These are phyloP conservation scores for Colletotrichum liaoningense DNA, from an alignment of 2,329 filamentous ascomycete genomes.

Conservation along the genomic window DNA sequence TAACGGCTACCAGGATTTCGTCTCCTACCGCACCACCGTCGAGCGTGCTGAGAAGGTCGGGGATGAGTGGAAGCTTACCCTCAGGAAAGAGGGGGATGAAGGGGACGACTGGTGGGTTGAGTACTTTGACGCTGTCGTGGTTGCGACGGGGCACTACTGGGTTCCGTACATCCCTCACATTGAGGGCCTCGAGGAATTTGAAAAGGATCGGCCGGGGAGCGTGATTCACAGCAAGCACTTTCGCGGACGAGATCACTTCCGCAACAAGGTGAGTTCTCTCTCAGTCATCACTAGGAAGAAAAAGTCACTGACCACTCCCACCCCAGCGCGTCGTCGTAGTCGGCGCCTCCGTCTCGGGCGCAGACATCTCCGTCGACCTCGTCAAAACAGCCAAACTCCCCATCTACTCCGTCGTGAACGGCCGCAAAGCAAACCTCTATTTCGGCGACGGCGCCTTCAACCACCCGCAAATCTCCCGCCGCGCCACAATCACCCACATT, in stretches of 20 bases:
- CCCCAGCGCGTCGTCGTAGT: constrained; percentile 68
- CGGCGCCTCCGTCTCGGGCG: constrained; percentile 73
- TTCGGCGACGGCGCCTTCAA: constrained; percentile 70
- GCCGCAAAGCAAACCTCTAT: constrained; percentile 61
- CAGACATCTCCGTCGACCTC: constrained; percentile 69
- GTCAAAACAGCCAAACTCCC: constrained; percentile 57
- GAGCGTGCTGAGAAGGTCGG: constrained; percentile 65
- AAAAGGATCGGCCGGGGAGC: constrained; percentile 57
- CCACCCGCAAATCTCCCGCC: constrained; percentile 62
- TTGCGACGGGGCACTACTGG: constrained; percentile 70
- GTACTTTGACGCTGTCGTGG: constrained; percentile 69
- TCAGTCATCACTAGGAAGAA: too few relatives aligned
- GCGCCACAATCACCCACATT: constrained; percentile 61
- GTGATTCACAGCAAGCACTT: constrained; percentile 68
- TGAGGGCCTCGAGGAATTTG: constrained; percentile 59
- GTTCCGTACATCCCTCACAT: constrained; percentile 67
- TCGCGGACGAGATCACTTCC: constrained; percentile 57
- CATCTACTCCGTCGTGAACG: constrained; percentile 62
- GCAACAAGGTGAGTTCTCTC: constrained; percentile 46
- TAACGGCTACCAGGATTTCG: constrained; percentile 62
- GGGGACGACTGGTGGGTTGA: constrained; percentile 72
- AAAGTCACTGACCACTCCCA: not conserved
- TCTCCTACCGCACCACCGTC: constrained; percentile 70
- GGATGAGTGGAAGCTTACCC: constrained; percentile 63
- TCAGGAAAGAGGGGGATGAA: constrained; percentile 53